Conservation (phyloP, 140 eudicot species). For the Flaveria floridana region DNA sequence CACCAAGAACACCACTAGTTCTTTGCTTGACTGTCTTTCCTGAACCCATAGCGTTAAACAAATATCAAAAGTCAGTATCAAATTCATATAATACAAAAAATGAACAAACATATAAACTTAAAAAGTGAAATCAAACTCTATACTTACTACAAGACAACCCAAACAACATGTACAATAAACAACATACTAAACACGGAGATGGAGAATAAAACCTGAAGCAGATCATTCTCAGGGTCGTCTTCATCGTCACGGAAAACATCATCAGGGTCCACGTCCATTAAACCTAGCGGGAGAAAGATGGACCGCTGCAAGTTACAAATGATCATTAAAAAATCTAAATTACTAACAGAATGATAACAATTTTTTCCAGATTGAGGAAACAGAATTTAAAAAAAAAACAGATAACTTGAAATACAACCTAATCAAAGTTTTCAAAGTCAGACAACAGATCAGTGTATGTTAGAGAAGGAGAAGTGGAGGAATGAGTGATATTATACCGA, state of each 20-base stretch:
- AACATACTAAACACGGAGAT: neutral
- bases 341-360: neutral
- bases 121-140: neutral
- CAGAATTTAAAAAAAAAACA: neutral
- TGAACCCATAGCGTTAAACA: slow-evolving; percentile 17
- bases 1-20: slow-evolving; percentile 68
- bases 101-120: neutral
- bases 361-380: neutral
- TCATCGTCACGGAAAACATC: slow-evolving; percentile 89
- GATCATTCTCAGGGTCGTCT: slow-evolving; percentile 65
- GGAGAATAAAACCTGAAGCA: slow-evolving; percentile 45
- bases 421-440: neutral
- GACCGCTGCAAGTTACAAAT: neutral
- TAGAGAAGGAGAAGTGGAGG: neutral
- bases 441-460: neutral
- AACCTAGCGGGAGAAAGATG: neutral
- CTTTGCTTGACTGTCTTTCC: slow-evolving; percentile 68
- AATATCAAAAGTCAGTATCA: neutral
- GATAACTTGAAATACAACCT: neutral
- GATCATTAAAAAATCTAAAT: neutral
- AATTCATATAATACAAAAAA: neutral
- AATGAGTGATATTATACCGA: slow-evolving; percentile 12
- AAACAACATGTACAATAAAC: neutral
- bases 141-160: too few relatives aligned
- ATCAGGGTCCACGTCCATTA: slow-evolving; percentile 89